A percentile compares a stretch with the other conserved stretches of the same genome.
Evolutionary conservation across 352 stramenopile genomes (phyloP).

Genomic region (Globisporangium cylindrosporum): DNA sequence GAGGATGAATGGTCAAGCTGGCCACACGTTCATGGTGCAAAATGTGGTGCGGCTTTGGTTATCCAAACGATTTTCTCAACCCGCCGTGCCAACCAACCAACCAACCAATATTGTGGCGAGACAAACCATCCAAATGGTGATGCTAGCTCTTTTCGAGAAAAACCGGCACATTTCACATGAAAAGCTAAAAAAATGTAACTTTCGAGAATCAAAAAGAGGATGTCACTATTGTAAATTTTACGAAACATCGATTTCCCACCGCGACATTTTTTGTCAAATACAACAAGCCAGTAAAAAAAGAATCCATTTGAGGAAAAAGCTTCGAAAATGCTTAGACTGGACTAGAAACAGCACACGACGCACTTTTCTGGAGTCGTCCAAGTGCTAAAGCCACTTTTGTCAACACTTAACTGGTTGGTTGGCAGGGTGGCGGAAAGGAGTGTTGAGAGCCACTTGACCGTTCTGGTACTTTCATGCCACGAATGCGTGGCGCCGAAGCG

Average conservation of each 20-base stretch:
- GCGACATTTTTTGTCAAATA: neutral
- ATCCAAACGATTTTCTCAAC: neutral
- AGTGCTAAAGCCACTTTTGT: too few relatives aligned
- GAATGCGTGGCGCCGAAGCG: neutral
- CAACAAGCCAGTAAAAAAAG: neutral
- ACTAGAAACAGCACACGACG: too few relatives aligned
- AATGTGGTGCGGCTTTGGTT: neutral
- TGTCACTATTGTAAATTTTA: neutral
- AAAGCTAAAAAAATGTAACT: too few relatives aligned
- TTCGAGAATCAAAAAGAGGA: too few relatives aligned
- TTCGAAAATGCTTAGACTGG: neutral
- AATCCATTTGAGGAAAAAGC: neutral
- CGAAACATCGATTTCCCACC: neutral
- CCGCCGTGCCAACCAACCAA: too few relatives aligned
- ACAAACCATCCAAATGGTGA: too few relatives aligned
- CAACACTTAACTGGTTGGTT: too few relatives aligned
- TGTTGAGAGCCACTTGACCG: neutral
- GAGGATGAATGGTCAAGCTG: neutral
- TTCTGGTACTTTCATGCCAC: neutral
- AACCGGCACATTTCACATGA: neutral
- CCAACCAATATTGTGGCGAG: too few relatives aligned
- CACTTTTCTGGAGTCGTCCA: too few relatives aligned
- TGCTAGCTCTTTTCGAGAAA: neutral
- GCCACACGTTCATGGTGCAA: neutral
- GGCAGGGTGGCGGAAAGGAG: neutral